phyloP scores from a whole-genome alignment of 164 flowering plant genomes.

The Vitis rotundifolia region DNA sequence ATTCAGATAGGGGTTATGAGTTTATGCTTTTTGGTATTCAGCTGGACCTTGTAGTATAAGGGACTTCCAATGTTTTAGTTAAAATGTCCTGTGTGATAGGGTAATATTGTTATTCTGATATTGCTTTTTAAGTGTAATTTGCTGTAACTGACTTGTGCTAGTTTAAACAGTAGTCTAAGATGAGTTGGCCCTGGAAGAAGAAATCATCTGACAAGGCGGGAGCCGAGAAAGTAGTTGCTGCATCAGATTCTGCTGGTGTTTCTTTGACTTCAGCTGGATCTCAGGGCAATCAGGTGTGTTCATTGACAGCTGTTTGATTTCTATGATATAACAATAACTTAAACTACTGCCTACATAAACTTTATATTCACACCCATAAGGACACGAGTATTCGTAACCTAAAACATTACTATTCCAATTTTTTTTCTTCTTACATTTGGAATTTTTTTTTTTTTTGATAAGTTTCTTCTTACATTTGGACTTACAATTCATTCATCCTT shows the following conservation, averaged over 20 bases:
- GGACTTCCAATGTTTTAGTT: too few relatives aligned
- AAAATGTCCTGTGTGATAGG: too few relatives aligned
- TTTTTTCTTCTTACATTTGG: neutral
- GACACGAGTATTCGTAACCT: too few relatives aligned
- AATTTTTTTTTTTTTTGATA: neutral
- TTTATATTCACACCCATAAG: neutral
- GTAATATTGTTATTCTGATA: neutral
- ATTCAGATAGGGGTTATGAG: too few relatives aligned
- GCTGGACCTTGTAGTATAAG: too few relatives aligned
- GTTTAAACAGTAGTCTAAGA: slow-evolving; percentile 67
- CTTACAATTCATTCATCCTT: neutral
- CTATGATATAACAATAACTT: too few relatives aligned
- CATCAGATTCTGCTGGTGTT: slow-evolving; percentile 52
- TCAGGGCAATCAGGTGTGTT: slow-evolving; percentile 56
- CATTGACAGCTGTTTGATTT: neutral
- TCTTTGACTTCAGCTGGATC: slow-evolving; percentile 44
- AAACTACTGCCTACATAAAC: too few relatives aligned
- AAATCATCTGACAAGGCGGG: slow-evolving; percentile 75
- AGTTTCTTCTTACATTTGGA: neutral
- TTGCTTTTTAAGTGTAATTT: neutral
- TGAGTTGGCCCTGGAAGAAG: slow-evolving; percentile 97
- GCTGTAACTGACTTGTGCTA: neutral
- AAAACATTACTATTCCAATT: neutral
- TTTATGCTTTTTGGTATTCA: too few relatives aligned
- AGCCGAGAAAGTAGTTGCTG: slow-evolving; percentile 52